phyloP scores from a whole-genome alignment of 176 grass and related monocot species.

The Triticum timopheevii region DNA sequence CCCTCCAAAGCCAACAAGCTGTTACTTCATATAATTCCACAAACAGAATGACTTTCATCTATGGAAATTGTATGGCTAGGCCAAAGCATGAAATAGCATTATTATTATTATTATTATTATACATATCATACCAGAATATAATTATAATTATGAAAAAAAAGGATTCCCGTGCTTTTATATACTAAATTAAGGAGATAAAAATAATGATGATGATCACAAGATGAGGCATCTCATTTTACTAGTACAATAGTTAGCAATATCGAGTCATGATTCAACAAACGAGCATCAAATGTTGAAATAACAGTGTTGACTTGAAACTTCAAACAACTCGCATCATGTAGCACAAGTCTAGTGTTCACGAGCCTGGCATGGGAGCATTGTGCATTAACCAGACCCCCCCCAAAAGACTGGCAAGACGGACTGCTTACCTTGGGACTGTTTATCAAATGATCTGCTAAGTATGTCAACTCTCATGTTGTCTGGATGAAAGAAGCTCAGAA shows the following conservation, averaged over 20 bases:
- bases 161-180: background rate
- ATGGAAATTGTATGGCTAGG: background rate
- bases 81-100: slow-evolving; percentile 10
- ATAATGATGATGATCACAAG: background rate
- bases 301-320: background rate
- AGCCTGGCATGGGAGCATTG: background rate
- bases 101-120: background rate
- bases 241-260: slow-evolving; percentile 12
- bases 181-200: background rate
- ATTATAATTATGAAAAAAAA: background rate
- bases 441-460: slow-evolving; percentile 87
- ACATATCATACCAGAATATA: background rate
- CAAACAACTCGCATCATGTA: background rate
- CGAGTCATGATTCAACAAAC: slow-evolving; percentile 10
- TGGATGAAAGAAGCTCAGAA: slow-evolving; percentile 80
- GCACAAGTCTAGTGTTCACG: background rate
- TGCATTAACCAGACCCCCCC: background rate
- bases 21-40: slow-evolving; percentile 12
- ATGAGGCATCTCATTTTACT: slow-evolving; percentile 3
- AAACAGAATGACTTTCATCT: slow-evolving; percentile 11
- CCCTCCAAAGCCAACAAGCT: background rate
- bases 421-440: slow-evolving; percentile 73
- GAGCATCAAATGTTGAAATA: background rate
- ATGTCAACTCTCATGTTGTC: slow-evolving; percentile 94
- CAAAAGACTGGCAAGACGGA: slow-evolving; percentile 4